Evolutionary conservation across 495 filamentous ascomycete genomes (phyloP).

Genomic region (Amorphotheca resinae): DNA sequence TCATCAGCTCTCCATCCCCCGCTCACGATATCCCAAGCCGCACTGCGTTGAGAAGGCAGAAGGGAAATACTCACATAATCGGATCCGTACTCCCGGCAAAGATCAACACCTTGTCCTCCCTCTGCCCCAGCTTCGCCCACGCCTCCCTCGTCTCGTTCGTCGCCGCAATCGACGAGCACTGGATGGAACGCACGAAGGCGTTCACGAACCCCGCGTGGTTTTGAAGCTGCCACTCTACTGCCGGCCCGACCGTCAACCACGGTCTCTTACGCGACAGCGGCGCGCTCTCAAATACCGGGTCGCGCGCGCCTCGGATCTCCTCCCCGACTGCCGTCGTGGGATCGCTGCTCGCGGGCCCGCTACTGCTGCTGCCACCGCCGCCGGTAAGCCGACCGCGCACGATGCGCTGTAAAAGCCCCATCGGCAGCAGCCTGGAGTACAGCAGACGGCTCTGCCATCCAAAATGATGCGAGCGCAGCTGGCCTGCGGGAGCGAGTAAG

Average conservation of each 20-base stretch:
- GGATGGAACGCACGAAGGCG: slow-evolving; percentile 43
- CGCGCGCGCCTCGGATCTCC: slow-evolving; percentile 10
- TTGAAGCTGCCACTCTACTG: slow-evolving; percentile 43
- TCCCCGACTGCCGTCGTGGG: slow-evolving; percentile 5
- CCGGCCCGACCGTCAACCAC: slow-evolving; percentile 27
- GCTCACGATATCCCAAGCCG: neutral
- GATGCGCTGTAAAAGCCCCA: slow-evolving; percentile 37
- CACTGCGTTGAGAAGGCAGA: slow-evolving; percentile 13
- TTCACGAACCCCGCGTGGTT: slow-evolving; percentile 41
- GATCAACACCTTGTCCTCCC: slow-evolving; percentile 33
- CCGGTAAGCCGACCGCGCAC: slow-evolving; percentile 41
- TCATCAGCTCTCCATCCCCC: slow-evolving; percentile 23
- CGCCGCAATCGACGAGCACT: slow-evolving; percentile 41
- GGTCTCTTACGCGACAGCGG: slow-evolving; percentile 24
- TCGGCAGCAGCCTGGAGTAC: slow-evolving; percentile 49
- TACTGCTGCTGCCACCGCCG: neutral
- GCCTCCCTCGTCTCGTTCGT: slow-evolving; percentile 39
- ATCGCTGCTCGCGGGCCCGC: neutral
- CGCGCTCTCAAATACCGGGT: slow-evolving; percentile 9
- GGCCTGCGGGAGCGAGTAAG: slow-evolving; percentile 63
- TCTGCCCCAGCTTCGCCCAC: slow-evolving; percentile 31
- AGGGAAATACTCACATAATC: slow-evolving; percentile 25
- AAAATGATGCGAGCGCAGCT: slow-evolving; percentile 55
- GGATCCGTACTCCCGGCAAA: slow-evolving; percentile 36
- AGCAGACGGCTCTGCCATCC: slow-evolving; percentile 45